Evolutionary conservation across 306 rosid genomes (phyloP), one percentile per base, ranked within the genome.

Genomic region (Quercus berberidifolia): DNA sequence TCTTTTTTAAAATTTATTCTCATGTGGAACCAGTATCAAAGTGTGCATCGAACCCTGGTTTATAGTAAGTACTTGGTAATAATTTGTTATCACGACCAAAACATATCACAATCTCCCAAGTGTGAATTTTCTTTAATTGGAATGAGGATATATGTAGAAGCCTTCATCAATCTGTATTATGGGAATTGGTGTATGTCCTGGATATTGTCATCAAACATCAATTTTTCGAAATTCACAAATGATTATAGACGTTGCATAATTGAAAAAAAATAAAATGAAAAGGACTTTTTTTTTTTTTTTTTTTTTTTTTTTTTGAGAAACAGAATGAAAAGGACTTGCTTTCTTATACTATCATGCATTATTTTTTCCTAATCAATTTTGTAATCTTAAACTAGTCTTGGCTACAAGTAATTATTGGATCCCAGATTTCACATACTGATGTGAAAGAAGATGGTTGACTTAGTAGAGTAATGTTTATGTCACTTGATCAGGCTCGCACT

Each of bases 401-500:
- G 69, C 25, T 58, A 20, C 64, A 21, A 20, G 25, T 21, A 25
- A 60, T 21, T 21, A 26, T 25, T 10, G 33, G 68, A 25, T 60
- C 33, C 0, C 2, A 25, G 68, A 25, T 60, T 25, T 64, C 70
- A 17, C 43, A 63, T 4, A 19, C 3, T 60, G 14, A 5, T 14
- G 23, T 13, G 15, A 33, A 65, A 18, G 71, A 30, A 21, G 64
- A 23, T n/a, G 6, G 3, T 67, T 67, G 35, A 67, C 52, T 31
- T 33, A 33, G n/a, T 17, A 13, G 33, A 3, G 12, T 20, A 38
- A 71, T 64, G 73, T 60, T 46, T 28, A 25, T 77, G 70, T 80
- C 35, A 58, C 73, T 31, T 85, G 10, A 56, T 62, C 87, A 91
- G 94, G 97, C 62, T 83, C 91, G 55, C 94, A 91, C 80, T 73